phyloP scores from a whole-genome alignment of 192 early-diverging fungal species.

The Backusella psychrophila region DNA sequence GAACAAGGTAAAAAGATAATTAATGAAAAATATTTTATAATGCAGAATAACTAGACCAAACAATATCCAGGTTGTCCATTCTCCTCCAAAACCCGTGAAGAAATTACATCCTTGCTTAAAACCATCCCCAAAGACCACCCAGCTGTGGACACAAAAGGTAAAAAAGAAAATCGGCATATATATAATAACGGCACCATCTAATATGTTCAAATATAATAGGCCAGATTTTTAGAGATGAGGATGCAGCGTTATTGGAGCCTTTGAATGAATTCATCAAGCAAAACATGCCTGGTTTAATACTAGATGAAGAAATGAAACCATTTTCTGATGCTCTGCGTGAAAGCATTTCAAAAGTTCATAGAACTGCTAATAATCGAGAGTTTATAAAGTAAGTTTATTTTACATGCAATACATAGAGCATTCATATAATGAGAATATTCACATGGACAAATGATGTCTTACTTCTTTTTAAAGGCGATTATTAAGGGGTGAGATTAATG shows the following conservation, averaged over 20 bases:
- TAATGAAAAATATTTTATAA: no score
- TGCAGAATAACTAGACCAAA: no score
- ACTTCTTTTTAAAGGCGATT: conserved; percentile 33
- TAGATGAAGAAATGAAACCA: conserved; percentile 10
- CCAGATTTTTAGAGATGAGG: not conserved
- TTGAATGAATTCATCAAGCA: conserved; percentile 13
- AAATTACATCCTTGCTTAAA: conserved; percentile 2
- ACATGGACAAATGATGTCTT: not conserved
- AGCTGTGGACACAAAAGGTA: not conserved
- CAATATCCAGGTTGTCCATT: conserved; percentile 15
- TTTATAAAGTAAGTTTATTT: conserved; percentile 43
- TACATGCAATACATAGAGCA: not conserved
- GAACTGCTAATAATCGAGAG: conserved; percentile 47
- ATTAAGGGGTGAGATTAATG: conserved; percentile 45
- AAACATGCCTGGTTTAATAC: not conserved
- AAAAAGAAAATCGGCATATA: not conserved
- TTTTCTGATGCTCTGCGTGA: conserved; percentile 49
- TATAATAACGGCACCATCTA: not conserved
- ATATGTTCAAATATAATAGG: not conserved
- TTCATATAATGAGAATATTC: not conserved
- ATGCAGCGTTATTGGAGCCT: not conserved
- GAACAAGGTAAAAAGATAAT: conserved; percentile 8
- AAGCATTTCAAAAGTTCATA: conserved; percentile 50
- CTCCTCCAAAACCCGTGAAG: conserved; percentile 12
- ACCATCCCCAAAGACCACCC: conserved; percentile 15